phyloP scores from a whole-genome alignment of 2,329 filamentous ascomycete species.

The Acrodontium crateriforme region DNA sequence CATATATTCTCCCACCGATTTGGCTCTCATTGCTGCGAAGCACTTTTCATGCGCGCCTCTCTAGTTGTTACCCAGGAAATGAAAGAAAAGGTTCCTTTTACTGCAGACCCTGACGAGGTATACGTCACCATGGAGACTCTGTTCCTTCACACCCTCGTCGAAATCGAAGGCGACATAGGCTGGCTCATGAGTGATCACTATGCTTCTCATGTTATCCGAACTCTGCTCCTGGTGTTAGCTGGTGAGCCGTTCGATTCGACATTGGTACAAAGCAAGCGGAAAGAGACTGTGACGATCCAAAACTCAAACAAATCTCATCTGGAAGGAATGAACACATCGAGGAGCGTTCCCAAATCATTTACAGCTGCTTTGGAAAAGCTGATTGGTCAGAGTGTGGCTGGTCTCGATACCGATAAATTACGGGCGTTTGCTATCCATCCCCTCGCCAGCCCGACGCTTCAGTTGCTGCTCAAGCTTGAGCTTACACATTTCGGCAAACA shows the following conservation, averaged over 20 bases:
- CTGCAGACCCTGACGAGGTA: conserved; percentile 31
- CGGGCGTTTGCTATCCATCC: conserved; percentile 76
- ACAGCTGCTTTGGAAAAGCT: conserved; percentile 64
- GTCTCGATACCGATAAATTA: conserved; percentile 65
- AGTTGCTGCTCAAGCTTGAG: conserved; percentile 78
- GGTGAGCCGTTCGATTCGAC: conserved; percentile 64
- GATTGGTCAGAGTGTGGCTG: conserved; percentile 59
- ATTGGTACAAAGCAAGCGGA: conserved; percentile 81
- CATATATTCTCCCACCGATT: conserved; percentile 90
- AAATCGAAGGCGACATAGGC: conserved; percentile 72
- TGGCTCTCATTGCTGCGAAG: conserved; percentile 93
- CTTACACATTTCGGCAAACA: conserved; percentile 58
- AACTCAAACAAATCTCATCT: no score
- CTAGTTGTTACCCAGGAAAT: conserved; percentile 65
- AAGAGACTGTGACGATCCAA: conserved; percentile 62
- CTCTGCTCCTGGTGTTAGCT: conserved; percentile 72
- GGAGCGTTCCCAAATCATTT: conserved; percentile 64
- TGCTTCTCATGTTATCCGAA: conserved; percentile 79
- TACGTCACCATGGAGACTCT: conserved; percentile 64
- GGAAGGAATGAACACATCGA: conserved; percentile 23
- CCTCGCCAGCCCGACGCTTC: conserved; percentile 84
- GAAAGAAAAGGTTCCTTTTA: conserved; percentile 26
- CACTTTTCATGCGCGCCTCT: conserved; percentile 72
- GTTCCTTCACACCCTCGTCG: conserved; percentile 70
- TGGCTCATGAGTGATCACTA: conserved; percentile 78